phyloP scores from a whole-genome alignment of 176 grass and related monocot genomes.

The Rhynchospora tenuis region DNA sequence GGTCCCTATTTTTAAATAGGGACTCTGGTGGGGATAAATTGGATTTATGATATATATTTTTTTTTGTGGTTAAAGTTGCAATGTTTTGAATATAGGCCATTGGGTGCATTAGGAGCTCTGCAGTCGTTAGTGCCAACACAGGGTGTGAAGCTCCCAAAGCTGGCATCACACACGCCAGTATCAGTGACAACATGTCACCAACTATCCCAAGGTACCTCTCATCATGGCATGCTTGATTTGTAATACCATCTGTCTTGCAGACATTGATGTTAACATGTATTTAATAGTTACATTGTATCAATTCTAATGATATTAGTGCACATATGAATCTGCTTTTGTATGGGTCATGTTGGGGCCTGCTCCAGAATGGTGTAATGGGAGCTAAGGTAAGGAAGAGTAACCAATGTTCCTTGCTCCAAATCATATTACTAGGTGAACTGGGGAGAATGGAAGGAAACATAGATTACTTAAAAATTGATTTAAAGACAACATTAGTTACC shows the following conservation, averaged over 20 bases:
- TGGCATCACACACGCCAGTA: conserved; percentile 44
- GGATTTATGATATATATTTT: not conserved
- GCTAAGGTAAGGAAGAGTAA: too few species aligned
- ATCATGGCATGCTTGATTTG: conserved; percentile 21
- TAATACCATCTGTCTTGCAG: not conserved
- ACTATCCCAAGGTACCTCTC: conserved; percentile 81
- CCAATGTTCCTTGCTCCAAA: too few species aligned
- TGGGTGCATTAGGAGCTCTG: conserved; percentile 38
- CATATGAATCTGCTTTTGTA: too few species aligned
- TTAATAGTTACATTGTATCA: too few species aligned
- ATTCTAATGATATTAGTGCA: too few species aligned
- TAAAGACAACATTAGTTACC: too few species aligned
- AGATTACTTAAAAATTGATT: too few species aligned
- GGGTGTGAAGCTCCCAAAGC: conserved; percentile 15
- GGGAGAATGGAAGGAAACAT: too few species aligned
- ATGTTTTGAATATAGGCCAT: conserved; percentile 24
- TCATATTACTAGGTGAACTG: too few species aligned
- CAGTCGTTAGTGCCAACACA: conserved; percentile 36
- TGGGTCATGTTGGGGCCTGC: too few species aligned
- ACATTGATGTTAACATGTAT: too few species aligned
- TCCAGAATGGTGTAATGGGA: too few species aligned
- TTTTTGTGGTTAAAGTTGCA: not conserved
- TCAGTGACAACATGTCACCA: conserved; percentile 58
- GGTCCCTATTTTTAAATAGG: not conserved
- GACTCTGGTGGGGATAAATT: not conserved